A percentile compares a stretch with the other conserved stretches of the same genome.
These are phyloP conservation scores for Pulicaria dysenterica DNA, from an alignment of 129 eudicot genomes.

Conservation along the genomic window DNA sequence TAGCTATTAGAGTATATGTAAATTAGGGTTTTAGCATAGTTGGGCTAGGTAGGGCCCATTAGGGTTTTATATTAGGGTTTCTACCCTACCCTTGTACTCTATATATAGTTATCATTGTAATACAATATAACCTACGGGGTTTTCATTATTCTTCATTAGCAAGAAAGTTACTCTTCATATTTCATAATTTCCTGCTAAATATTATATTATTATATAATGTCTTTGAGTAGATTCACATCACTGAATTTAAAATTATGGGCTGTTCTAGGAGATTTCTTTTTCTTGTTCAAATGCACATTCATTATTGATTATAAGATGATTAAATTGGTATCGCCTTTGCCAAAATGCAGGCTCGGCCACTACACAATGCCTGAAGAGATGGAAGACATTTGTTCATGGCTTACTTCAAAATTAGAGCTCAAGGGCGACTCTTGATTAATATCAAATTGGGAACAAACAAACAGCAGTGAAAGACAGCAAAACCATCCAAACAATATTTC, in stretches of 20 bases:
- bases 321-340: background rate
- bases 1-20: too few relatives aligned
- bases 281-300: background rate
- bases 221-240: background rate
- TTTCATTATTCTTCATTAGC: too few relatives aligned
- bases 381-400: constrained; percentile 84
- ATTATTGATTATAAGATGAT: constrained; percentile 6
- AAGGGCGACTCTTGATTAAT: constrained; percentile 27
- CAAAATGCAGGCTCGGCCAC: constrained; percentile 78
- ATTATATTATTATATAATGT: background rate
- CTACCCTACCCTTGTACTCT: too few relatives aligned
- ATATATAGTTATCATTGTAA: too few relatives aligned
- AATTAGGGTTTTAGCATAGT: too few relatives aligned
- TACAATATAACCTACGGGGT: too few relatives aligned
- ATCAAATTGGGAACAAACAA: background rate
- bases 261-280: background rate
- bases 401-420: constrained; percentile 71
- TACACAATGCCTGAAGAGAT: constrained; percentile 88
- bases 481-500: constrained; percentile 25
- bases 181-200: too few relatives aligned
- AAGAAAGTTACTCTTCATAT: too few relatives aligned
- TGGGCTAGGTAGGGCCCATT: too few relatives aligned
- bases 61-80: too few relatives aligned
- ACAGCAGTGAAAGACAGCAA: background rate
- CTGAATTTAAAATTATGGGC: background rate